phyloP scores from a whole-genome alignment of 805 yeast genomes.

The Candida ulmi region DNA sequence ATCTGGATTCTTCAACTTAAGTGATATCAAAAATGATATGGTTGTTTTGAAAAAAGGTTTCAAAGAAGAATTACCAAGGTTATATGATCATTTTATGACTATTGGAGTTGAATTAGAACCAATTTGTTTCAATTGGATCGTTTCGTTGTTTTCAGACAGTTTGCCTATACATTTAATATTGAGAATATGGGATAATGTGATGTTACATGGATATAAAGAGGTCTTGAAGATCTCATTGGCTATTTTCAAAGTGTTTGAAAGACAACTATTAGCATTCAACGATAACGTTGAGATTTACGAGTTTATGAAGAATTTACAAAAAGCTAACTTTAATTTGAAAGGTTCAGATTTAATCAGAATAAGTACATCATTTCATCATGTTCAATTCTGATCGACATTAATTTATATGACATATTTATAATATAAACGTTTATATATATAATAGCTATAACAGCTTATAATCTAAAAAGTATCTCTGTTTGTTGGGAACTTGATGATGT shows the following conservation, averaged over 20 bases:
- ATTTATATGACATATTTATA: too few relatives aligned
- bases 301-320: conserved; percentile 28
- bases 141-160: conserved; percentile 46
- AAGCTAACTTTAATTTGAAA: conserved; percentile 19
- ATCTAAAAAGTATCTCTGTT: too few relatives aligned
- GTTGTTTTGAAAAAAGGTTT: conserved; percentile 30
- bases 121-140: conserved; percentile 52
- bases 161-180: conserved; percentile 47
- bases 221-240: conserved; percentile 31
- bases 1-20: conserved; percentile 31
- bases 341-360: conserved; percentile 18
- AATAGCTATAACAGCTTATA: too few relatives aligned
- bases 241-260: conserved; percentile 32
- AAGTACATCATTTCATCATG: conserved; percentile 5
- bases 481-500: conserved; percentile 56
- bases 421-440: too few relatives aligned
- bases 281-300: conserved; percentile 29
- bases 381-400: too few relatives aligned
- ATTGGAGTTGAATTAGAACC: conserved; percentile 41
- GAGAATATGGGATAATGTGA: conserved; percentile 45
- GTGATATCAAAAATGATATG: conserved; percentile 36
- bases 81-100: conserved; percentile 29
- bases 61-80: conserved; percentile 32
- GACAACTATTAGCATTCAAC: conserved; percentile 21
- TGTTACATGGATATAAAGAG: conserved; percentile 33